phyloP scores from a whole-genome alignment of 202 grass and related monocot species.

The Schoenoplectus triqueter region DNA sequence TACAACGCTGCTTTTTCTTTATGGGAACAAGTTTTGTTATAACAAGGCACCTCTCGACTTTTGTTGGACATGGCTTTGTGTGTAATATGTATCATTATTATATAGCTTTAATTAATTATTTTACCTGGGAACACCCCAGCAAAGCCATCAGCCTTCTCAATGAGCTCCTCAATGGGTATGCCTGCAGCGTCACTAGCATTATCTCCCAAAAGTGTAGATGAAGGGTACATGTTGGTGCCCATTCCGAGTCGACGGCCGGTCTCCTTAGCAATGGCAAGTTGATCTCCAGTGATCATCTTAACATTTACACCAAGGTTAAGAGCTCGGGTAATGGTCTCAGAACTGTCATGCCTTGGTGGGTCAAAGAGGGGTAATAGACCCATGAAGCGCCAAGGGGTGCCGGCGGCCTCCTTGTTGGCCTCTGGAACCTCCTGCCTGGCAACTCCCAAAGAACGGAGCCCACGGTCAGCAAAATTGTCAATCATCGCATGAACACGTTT shows the following conservation, averaged over 20 bases:
- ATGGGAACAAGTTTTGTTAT: not conserved
- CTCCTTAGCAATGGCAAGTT: conserved; percentile 82
- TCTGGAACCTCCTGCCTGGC: conserved; percentile 90
- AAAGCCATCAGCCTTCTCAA: conserved; percentile 96
- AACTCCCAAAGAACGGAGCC: conserved; percentile 86
- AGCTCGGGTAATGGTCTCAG: conserved; percentile 91
- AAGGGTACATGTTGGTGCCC: conserved; percentile 97
- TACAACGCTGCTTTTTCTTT: not conserved
- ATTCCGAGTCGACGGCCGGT: conserved; percentile 79
- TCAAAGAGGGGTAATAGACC: conserved; percentile 94
- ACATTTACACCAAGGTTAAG: conserved; percentile 92
- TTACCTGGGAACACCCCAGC: conserved; percentile 95
- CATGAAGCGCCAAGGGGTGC: conserved; percentile 73
- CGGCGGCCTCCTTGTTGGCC: conserved; percentile 72
- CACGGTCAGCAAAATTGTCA: conserved; percentile 91
- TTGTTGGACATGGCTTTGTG: not conserved
- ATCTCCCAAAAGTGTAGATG: conserved; percentile 79
- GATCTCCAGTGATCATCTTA: conserved; percentile 99
- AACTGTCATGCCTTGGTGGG: conserved; percentile 91
- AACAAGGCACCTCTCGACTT: not conserved
- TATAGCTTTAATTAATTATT: not conserved
- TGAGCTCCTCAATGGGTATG: conserved; percentile 85
- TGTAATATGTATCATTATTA: not conserved
- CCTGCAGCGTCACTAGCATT: conserved; percentile 64
- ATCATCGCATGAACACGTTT: conserved; percentile 76